Conservation (phyloP, 805 yeast species). For the Starmerella stellata region DNA sequence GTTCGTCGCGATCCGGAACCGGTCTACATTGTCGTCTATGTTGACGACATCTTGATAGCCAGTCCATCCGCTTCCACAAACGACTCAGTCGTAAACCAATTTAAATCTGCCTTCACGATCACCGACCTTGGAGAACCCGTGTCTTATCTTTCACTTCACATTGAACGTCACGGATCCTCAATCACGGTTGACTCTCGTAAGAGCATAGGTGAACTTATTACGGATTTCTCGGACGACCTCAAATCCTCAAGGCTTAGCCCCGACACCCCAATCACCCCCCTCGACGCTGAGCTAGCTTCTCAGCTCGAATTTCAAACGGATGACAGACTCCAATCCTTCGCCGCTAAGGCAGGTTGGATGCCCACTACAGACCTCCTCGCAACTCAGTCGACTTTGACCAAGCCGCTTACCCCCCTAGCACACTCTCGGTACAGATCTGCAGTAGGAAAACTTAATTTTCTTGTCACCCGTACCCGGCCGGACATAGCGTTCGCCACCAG, state of each 20-base stretch:
- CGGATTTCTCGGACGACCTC: neutral
- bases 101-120: neutral
- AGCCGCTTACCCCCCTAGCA: neutral
- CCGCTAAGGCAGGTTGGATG: neutral
- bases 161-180: neutral
- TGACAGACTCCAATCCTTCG: neutral
- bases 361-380: neutral
- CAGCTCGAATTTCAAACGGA: neutral
- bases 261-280: neutral
- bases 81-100: neutral
- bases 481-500: slow-evolving; percentile 1
- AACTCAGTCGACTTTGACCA: neutral
- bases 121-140: neutral
- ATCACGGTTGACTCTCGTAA: neutral
- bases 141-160: neutral
- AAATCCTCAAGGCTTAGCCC: neutral
- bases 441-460: neutral
- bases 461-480: neutral
- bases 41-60: neutral
- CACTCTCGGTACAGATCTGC: neutral
- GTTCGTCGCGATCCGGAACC: neutral
- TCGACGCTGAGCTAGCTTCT: neutral
- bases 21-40: slow-evolving; percentile 1
- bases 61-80: neutral
- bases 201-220: neutral